These are phyloP conservation scores for Athelia sp. DNA, from an alignment of 1,284 basidiomycete genomes.

Conservation along the genomic window DNA sequence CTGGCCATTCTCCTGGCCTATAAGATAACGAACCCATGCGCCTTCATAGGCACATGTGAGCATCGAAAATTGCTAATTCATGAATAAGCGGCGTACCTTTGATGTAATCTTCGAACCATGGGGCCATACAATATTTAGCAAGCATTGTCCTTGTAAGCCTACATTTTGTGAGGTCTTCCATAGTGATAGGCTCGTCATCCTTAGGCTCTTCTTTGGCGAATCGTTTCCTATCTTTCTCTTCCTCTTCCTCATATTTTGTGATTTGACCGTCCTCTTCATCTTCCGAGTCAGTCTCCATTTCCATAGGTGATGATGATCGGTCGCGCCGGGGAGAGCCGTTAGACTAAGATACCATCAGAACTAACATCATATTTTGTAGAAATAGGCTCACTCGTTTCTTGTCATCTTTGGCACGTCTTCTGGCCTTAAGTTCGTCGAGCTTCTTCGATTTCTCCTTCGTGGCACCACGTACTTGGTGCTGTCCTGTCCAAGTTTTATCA, in stretches of 20 bases:
- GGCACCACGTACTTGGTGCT: slow-evolving; percentile 72
- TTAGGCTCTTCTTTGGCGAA: slow-evolving; percentile 35
- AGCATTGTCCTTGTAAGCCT: slow-evolving; percentile 61
- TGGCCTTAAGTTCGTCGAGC: slow-evolving; percentile 80
- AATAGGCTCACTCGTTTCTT: slow-evolving; percentile 53
- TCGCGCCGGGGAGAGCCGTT: slow-evolving; percentile 57
- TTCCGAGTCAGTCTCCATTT: slow-evolving; percentile 71
- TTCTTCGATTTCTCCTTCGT: slow-evolving; percentile 81
- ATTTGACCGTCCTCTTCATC: slow-evolving; percentile 73
- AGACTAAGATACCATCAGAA: slow-evolving; percentile 25
- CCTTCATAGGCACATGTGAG: slow-evolving; percentile 40
- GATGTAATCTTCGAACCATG: slow-evolving; percentile 77
- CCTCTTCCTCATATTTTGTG: slow-evolving; percentile 60
- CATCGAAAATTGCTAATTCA: background rate
- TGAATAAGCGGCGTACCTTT: slow-evolving; percentile 46
- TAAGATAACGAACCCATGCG: slow-evolving; percentile 76
- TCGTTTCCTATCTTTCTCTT: slow-evolving; percentile 56
- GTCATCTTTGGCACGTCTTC: slow-evolving; percentile 76
- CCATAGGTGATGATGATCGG: slow-evolving; percentile 68
- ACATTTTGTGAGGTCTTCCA: slow-evolving; percentile 53
- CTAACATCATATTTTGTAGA: slow-evolving; percentile 1
- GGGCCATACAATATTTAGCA: slow-evolving; percentile 58
- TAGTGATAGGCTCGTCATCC: slow-evolving; percentile 48
- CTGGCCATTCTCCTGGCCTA: slow-evolving; percentile 48
- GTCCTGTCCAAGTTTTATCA: slow-evolving; percentile 36